Base-by-base conservation (phyloP, 2,329 filamentous ascomycete species). In the Paraphaeosphaeria sporulosa region DNA sequence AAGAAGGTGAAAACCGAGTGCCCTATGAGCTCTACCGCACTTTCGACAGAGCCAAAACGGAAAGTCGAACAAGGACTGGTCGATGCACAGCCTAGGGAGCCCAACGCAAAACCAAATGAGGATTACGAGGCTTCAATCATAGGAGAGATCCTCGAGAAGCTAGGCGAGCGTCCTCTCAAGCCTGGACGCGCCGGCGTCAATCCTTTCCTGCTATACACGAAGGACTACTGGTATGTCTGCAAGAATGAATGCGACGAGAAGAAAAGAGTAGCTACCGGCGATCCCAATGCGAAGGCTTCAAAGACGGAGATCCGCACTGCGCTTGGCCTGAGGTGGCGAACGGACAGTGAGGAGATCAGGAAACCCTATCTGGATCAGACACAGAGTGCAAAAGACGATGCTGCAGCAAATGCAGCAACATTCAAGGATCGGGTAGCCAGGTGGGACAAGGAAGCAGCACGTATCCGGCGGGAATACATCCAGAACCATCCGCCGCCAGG, bases 281-380 rank as follows among this genome's bases (percentile, higher is more conserved):
- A 90, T 66, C 81, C 88, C 0, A 84, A 86, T 46, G 88, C 90
- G 7, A 96, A 93, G 68, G 86, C 85, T 2, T 81, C 83, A 2
- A 84, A 86, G 44, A 85, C 89, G 70, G 92, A 96, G 71, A 91
- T 98, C 58, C 91, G 95, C 36, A 87, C 89, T 53, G 92, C 93
- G 75, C 87, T 95, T 10, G 94, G 94, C 30, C 90, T 90, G 73
- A 94, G 95, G 89, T 99, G 95, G 95, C 92, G 90, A 68, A 90
- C 91, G 52, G 88, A 91, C 0, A 79, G 84, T 1, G 83, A 87
- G 6, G 90, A 91, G 47, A 85, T 88, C 67, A 92, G 90, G 71
- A 85, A 86, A 72, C 94, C 93, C 0, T 98, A 91, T 71, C 85
- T 94, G 51, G 89, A 93, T 30, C 85, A 89, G 74, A 91, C 91